Evolutionary conservation across 2,329 filamentous ascomycete species (phyloP), one percentile per base, ranked within the genome.

Genomic region (Colletotrichum caudatum): DNA sequence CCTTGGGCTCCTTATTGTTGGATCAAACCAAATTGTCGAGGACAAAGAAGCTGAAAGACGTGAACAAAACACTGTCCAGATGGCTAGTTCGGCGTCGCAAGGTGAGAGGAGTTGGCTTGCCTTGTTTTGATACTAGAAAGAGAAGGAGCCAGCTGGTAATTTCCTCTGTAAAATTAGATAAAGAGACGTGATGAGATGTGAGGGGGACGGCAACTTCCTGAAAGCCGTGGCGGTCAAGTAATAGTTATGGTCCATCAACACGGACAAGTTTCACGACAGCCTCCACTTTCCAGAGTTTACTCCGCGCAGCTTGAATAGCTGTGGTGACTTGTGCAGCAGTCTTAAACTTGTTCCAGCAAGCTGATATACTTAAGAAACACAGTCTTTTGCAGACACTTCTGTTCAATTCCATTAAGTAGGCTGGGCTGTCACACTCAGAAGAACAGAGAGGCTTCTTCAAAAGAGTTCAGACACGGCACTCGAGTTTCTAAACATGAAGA

Each of bases 261-360:
- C 7, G 20, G 20, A 5, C 3, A 20, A 37, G 33, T 1, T 8
- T n/a, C 29, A 37, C 4, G 53, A 12, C 9, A 12, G 9, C 20
- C 53, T 5, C 9, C 23, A 8, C 11, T 7, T n/a, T 2, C 11
- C 18, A 5, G 33, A 12, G 9, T 2, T n/a, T 14, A 7, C 12
- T 1, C 14, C 16, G 6, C 5, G 12, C 2, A 14, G n/a, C 23
- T 53, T 53, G 26, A 33, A 1, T 29, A 11, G 16, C 7, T 53
- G 5, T 5, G 16, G 14, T 12, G 16, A 33, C 16, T 9, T 23
- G n/a, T 23, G 5, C 3, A 8, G 35, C 4, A 11, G 12, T n/a
- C 5, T 37, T 39, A 1, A 7, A 7, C 0, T 37, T 8, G 0
- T 37, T 3, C 7, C 8, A 8, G 11, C 20, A 18, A 3, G 23